phyloP scores from a whole-genome alignment of 2,329 filamentous ascomycete species.

The Microcyclospora pomicola region DNA sequence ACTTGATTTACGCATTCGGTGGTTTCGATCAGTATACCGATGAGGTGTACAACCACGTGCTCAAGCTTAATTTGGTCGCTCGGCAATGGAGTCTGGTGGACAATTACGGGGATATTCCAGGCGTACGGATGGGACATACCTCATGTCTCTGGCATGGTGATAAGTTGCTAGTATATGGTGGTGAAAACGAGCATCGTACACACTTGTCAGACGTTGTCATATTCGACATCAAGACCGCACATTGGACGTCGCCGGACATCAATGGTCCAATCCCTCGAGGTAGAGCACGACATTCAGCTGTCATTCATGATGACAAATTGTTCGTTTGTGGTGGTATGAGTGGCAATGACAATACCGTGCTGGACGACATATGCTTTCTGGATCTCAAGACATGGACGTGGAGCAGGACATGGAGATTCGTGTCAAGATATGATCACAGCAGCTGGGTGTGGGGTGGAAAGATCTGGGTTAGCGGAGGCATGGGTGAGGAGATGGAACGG shows the following conservation, averaged over 20 bases:
- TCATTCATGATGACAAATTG: constrained; percentile 89
- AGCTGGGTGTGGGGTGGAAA: constrained; percentile 86
- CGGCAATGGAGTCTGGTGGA: constrained; percentile 93
- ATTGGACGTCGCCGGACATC: constrained; percentile 88
- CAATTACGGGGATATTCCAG: constrained; percentile 96
- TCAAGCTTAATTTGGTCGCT: constrained; percentile 72
- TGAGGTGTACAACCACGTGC: constrained; percentile 95
- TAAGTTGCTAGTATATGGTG: constrained; percentile 93
- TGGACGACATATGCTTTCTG: constrained; percentile 93
- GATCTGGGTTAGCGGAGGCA: constrained; percentile 91
- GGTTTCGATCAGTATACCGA: constrained; percentile 98
- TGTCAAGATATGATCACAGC: constrained; percentile 86
- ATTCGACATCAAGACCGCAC: constrained; percentile 84
- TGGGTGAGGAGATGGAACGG: constrained; percentile 94
- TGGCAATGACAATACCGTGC: constrained; percentile 76
- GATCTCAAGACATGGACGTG: constrained; percentile 96
- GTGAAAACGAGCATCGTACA: constrained; percentile 92
- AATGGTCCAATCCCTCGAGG: constrained; percentile 76
- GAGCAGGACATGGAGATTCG: constrained; percentile 93
- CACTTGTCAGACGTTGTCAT: constrained; percentile 93
- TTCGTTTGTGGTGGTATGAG: constrained; percentile 95
- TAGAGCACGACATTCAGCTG: constrained; percentile 80
- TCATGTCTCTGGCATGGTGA: constrained; percentile 86
- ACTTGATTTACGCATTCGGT: constrained; percentile 95
- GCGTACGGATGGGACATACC: constrained; percentile 97